Evolutionary conservation across 805 yeast species (phyloP), one percentile per base, ranked within the genome.

Genomic region (Cyberlindnera xylosilytica): DNA sequence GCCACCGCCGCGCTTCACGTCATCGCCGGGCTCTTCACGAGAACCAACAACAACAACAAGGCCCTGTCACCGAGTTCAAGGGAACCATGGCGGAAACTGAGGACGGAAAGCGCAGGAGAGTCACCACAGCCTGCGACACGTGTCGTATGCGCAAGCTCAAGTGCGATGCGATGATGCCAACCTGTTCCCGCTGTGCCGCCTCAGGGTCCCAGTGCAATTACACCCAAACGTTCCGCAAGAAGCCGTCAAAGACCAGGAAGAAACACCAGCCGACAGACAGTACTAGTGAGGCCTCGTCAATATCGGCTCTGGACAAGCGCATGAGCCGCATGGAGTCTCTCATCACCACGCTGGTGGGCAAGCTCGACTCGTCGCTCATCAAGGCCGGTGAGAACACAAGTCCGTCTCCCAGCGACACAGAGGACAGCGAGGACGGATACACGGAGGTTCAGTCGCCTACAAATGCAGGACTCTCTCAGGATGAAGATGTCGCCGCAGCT

Each of bases 151-250:
- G 84, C 58, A 85, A 85, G 60, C 87, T 85, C 45, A 83, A 83
- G 58, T 85, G 93, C 62, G 91, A 85, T 55, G 91, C 90, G 9
- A 77, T 76, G 50, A 83, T 76, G 52, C 93, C 91, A 7, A 23
- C 35, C 1, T 85, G 91, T 58, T 77, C 80, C 20, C 88, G 83
- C 53, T 89, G 96, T 56, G 79, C 91, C 3, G 90, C 83, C 59
- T 77, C 83, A 23, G 83, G 82, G 57, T 80, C 76, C 36, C 15
- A 20, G 16, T 53, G 57, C 28, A 22, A 35, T 10, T 51, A 51
- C 35, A 44, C 48, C 2, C 43, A 47, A 13, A 41, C 38, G 11
- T 36, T 40, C n/a, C 45, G 41, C 34, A 45, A 40, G 31, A 36
- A 43, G 8, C 49, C 15, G 19, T 17, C 20, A 19, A 19, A 4